Percentiles rank a stretch among this genome's conserved stretches.
Evolutionary conservation across 495 filamentous ascomycete species (phyloP).

Genomic region (Penicillium odoratum): DNA sequence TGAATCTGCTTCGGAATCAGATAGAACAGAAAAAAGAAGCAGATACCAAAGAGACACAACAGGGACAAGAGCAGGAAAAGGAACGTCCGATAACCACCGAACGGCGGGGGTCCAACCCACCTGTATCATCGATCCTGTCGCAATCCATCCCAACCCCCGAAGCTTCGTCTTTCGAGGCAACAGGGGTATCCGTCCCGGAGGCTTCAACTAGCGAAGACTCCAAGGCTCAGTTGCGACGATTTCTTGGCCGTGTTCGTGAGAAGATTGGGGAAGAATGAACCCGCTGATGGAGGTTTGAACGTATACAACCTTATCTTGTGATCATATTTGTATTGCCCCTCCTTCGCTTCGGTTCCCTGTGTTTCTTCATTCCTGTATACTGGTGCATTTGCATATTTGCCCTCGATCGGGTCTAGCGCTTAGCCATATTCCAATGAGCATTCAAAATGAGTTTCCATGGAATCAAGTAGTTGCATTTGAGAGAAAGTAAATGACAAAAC

Average conservation of each 20-base stretch:
- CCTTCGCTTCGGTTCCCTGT: slow-evolving; percentile 6
- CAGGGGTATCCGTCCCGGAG: slow-evolving; percentile 19
- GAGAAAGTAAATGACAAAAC: neutral
- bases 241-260: slow-evolving; percentile 26
- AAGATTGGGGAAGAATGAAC: slow-evolving; percentile 12
- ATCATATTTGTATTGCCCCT: slow-evolving; percentile 1
- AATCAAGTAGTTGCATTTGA: neutral
- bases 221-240: slow-evolving; percentile 21
- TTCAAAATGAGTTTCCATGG: neutral
- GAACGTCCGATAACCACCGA: slow-evolving; percentile 1
- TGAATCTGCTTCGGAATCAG: slow-evolving; percentile 23
- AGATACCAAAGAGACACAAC: neutral
- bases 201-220: slow-evolving; percentile 16
- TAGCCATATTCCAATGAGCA: neutral
- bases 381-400: slow-evolving; percentile 10
- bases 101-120: slow-evolving; percentile 14
- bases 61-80: slow-evolving; percentile 2
- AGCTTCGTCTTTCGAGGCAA: slow-evolving; percentile 25
- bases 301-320: neutral
- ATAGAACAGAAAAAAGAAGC: slow-evolving; percentile 20
- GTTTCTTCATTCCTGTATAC: slow-evolving; percentile 3
- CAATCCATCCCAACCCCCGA: slow-evolving; percentile 22
- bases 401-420: neutral
- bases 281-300: neutral
- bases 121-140: slow-evolving; percentile 17